Conservation (phyloP, 1,284 basidiomycete species). For the Filobasidium uniguttulatum region DNA sequence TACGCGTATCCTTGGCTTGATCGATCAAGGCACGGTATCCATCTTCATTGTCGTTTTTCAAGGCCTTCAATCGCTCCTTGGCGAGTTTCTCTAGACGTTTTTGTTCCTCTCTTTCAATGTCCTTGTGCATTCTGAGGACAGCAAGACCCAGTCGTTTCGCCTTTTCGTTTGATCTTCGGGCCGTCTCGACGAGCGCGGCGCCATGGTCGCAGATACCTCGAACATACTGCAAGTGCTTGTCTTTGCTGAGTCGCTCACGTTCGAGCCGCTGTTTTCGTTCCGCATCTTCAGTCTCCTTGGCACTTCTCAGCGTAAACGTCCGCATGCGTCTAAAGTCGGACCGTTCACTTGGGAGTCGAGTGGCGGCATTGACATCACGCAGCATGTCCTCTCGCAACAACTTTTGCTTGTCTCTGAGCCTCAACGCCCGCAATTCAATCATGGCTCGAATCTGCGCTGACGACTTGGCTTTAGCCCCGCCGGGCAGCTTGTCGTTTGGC, state of each 20-base stretch:
- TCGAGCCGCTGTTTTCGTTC: conserved; percentile 87
- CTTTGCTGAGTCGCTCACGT: conserved; percentile 83
- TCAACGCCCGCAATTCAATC: conserved; percentile 89
- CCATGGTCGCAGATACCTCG: conserved; percentile 77
- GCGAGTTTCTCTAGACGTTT: conserved; percentile 79
- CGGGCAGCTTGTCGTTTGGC: conserved; percentile 35
- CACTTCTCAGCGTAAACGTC: conserved; percentile 79
- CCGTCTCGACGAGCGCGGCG: conserved; percentile 50
- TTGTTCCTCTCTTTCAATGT: conserved; percentile 44
- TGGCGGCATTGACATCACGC: conserved; percentile 73
- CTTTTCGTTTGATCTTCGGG: conserved; percentile 32
- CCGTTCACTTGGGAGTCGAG: conserved; percentile 82
- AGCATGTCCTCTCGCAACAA: conserved; percentile 73
- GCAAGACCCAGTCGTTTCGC: conserved; percentile 36
- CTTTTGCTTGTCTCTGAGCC: conserved; percentile 79
- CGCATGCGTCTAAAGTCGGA: conserved; percentile 77
- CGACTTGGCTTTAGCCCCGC: conserved; percentile 42
- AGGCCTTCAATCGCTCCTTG: conserved; percentile 95
- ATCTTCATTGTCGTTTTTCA: conserved; percentile 97
- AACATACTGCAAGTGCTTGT: conserved; percentile 92
- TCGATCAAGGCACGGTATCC: conserved; percentile 98
- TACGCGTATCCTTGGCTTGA: conserved; percentile 97
- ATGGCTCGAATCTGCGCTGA: conserved; percentile 75
- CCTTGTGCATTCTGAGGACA: conserved; percentile 40
- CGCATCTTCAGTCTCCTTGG: conserved; percentile 74